These are phyloP conservation scores for Bocquillonia castaneifolia DNA, from an alignment of 441 rosid species.

Conservation along the genomic window DNA sequence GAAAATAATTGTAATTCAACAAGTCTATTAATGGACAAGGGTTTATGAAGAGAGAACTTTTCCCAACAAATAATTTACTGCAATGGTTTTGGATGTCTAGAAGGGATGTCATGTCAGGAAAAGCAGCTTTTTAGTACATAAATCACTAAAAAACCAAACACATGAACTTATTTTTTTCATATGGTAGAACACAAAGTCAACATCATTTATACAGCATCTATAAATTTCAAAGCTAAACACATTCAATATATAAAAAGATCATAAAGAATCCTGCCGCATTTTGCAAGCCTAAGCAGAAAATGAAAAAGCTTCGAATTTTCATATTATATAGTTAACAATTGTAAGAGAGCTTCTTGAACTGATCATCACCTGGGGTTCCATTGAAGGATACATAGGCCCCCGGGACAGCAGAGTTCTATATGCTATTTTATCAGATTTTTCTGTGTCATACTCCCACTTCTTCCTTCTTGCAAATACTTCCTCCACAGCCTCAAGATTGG, in stretches of 20 bases:
- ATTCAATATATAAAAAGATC: neutral
- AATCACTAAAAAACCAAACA: neutral
- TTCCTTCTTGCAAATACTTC: constrained; percentile 76
- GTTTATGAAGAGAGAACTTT: neutral
- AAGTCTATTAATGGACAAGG: neutral
- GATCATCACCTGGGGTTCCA: constrained; percentile 79
- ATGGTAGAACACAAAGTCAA: neutral
- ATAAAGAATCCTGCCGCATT: neutral
- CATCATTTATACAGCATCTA: constrained; percentile 5
- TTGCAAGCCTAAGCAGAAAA: constrained; percentile 7
- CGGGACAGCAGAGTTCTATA: constrained; percentile 41
- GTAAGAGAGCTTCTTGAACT: constrained; percentile 9
- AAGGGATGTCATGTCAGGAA: constrained; percentile 6
- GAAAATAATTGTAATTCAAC: neutral
- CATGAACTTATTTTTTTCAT: neutral
- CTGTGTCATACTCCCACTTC: constrained; percentile 72
- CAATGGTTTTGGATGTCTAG: neutral
- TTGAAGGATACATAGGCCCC: constrained; percentile 59
- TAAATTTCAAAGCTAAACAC: neutral
- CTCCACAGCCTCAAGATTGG: constrained; percentile 75
- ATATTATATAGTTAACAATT: neutral
- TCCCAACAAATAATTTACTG: neutral
- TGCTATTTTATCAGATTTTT: constrained; percentile 51
- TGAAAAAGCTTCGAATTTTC: neutral
- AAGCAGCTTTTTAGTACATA: constrained; percentile 6